Percentiles rank a stretch among this genome's conserved stretches.
Conservation (phyloP, 441 rosid species). For the Adansonia rubrostipa region DNA sequence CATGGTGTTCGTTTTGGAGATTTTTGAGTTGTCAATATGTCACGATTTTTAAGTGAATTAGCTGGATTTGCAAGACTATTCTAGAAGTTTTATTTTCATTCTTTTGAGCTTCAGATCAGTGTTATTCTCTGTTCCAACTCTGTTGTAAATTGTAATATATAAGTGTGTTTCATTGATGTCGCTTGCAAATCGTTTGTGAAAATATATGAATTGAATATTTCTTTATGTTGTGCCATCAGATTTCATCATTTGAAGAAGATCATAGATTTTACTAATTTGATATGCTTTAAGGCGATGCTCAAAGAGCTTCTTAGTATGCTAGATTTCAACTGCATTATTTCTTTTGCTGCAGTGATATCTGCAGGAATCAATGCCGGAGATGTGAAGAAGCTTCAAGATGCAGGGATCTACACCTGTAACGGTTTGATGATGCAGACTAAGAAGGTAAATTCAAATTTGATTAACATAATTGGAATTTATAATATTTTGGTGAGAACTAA, state of each 20-base stretch:
- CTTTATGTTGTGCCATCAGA: neutral
- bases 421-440: constrained; percentile 98
- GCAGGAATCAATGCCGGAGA: constrained; percentile 95
- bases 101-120: constrained; percentile 4
- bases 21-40: neutral
- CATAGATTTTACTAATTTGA: neutral
- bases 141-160: neutral
- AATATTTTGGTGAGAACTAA: constrained; percentile 1
- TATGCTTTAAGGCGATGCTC: neutral
- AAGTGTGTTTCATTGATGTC: neutral
- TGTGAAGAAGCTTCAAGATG: constrained; percentile 92
- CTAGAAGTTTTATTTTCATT: neutral
- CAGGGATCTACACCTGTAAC: constrained; percentile 93
- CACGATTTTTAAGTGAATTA: constrained; percentile 7
- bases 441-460: constrained; percentile 51
- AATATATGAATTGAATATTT: neutral
- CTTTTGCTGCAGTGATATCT: constrained; percentile 54
- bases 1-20: neutral
- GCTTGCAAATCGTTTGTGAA: neutral
- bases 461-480: constrained; percentile 16
- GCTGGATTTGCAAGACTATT: neutral
- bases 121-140: constrained; percentile 2
- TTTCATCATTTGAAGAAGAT: neutral
- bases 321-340: neutral
- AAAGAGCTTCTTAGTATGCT: neutral